Conservation (phyloP, 1,139 yeast genomes). For the Candida gigantensis region DNA sequence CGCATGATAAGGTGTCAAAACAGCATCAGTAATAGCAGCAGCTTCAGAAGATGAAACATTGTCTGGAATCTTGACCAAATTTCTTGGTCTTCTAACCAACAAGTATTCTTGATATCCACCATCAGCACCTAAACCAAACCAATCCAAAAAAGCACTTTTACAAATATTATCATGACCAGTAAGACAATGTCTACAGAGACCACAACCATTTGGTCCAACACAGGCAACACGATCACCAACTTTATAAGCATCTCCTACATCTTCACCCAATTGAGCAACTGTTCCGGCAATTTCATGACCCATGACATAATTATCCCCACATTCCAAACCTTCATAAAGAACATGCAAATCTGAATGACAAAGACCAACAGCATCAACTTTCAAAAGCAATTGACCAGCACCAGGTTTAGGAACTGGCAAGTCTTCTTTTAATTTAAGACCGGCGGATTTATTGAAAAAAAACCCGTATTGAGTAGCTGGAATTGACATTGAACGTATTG, state of each 20-base stretch:
- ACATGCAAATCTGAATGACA: conserved; percentile 48
- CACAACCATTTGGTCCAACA: conserved; percentile 18
- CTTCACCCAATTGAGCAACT: conserved; percentile 17
- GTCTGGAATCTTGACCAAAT: conserved; percentile 39
- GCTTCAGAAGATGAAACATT: conserved; percentile 38
- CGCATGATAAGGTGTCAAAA: conserved; percentile 47
- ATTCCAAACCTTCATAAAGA: conserved; percentile 22
- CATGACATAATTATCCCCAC: conserved; percentile 27
- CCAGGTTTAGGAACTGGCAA: conserved; percentile 33
- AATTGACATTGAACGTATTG: conserved; percentile 14
- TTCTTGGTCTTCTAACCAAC: conserved; percentile 29
- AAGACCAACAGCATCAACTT: conserved; percentile 47
- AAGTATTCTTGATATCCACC: conserved; percentile 49
- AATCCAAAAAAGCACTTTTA: conserved; percentile 18
- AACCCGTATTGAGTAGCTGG: conserved; percentile 18
- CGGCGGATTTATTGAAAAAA: conserved; percentile 11
- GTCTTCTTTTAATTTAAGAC: conserved; percentile 14
- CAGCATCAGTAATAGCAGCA: conserved; percentile 45
- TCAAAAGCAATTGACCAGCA: conserved; percentile 34
- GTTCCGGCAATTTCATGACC: conserved; percentile 54
- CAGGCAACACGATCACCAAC: conserved; percentile 19
- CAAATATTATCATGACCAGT: conserved; percentile 40
- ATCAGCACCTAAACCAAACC: conserved; percentile 35
- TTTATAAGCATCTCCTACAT: conserved; percentile 6
- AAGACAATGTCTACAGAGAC: conserved; percentile 27